Base-by-base conservation (phyloP, 208 protist species). In the Crithidia acanthocephali region DNA sequence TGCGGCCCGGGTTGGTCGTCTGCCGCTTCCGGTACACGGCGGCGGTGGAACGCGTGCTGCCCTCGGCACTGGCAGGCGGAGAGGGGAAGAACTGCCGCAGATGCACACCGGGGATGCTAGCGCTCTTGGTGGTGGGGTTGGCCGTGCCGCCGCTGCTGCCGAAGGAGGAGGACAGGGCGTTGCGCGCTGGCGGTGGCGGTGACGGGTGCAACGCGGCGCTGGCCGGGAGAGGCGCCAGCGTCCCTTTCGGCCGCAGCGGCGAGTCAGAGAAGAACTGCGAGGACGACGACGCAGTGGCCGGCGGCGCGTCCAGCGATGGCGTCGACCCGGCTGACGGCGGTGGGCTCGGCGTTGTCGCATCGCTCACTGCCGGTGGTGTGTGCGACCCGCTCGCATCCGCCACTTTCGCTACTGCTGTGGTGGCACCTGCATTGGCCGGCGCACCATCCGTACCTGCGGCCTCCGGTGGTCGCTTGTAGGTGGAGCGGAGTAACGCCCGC, bases 401-500 rank as follows among this genome's bases (percentile, higher is more conserved):
- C 11, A n/a, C 23, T 5, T n/a, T 50, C 45, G 7, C 20, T 57
- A 5, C 28, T 35, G 23, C 28, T 13, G 32, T 22, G 3, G 28
- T 23, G 20, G 25, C 32, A 2, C 20, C 9, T 16, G 23, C 37
- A 48, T 60, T 52, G 9, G 28, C 27, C 27, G 11, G 47, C 3
- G 47, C 7, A n/a, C 35, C 51, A 0, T 28, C 50, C 22, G 10
- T 22, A 37, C 32, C 48, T 22, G 8, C 15, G 22, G n/a, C 37
- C 5, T 33, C 47, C 16, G 20, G 28, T 9, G 62, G 50, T 10
- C 60, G 70, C n/a, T 67, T 62, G 68, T 90, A 90, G 0, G 80
- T 90, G 23, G 85, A 90, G 15, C 59, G 72, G 11, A 95, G 60
- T 13, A 95, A 75, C 2, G 90, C 90, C 10, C 86, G 85, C 71